Percentiles rank a stretch among this genome's conserved stretches.
Evolutionary conservation across 768 basidiomycete genomes (phyloP).

Genomic region (Agaricus subrufescens): DNA sequence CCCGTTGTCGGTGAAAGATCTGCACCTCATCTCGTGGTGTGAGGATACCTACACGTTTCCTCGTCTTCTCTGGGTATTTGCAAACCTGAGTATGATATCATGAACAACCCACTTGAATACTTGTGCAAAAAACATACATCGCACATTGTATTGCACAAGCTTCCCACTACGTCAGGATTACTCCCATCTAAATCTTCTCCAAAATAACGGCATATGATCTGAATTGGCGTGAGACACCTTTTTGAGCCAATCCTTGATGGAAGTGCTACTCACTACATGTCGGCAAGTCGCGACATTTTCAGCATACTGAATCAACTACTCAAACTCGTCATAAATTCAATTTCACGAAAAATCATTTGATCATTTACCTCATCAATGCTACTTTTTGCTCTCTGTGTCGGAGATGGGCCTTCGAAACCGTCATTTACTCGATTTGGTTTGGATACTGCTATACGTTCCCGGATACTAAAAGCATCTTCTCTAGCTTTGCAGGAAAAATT

Average conservation of each 20-base stretch:
- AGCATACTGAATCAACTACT: constrained; percentile 40
- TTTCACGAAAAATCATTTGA: neutral
- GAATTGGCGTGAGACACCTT: neutral
- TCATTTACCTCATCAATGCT: constrained; percentile 57
- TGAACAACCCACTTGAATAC: neutral
- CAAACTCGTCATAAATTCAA: neutral
- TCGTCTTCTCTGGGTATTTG: constrained; percentile 69
- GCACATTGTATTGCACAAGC: constrained; percentile 74
- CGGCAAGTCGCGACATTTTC: constrained; percentile 60
- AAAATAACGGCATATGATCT: constrained; percentile 80
- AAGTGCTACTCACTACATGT: constrained; percentile 53
- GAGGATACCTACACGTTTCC: constrained; percentile 42
- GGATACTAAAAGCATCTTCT: constrained; percentile 63
- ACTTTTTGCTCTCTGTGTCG: constrained; percentile 61
- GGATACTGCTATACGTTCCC: constrained; percentile 42
- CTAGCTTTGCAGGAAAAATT: constrained; percentile 22
- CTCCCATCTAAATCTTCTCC: constrained; percentile 58
- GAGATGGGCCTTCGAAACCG: constrained; percentile 46
- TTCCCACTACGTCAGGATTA: constrained; percentile 37
- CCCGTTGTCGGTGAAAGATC: constrained; percentile 10
- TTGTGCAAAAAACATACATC: constrained; percentile 46
- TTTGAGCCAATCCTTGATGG: neutral
- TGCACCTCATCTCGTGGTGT: constrained; percentile 29
- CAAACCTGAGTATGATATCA: constrained; percentile 49
- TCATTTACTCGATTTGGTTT: constrained; percentile 44